Conservation (phyloP, 2,329 filamentous ascomycete species). For the Arthrobotrys pseudoclavata region DNA sequence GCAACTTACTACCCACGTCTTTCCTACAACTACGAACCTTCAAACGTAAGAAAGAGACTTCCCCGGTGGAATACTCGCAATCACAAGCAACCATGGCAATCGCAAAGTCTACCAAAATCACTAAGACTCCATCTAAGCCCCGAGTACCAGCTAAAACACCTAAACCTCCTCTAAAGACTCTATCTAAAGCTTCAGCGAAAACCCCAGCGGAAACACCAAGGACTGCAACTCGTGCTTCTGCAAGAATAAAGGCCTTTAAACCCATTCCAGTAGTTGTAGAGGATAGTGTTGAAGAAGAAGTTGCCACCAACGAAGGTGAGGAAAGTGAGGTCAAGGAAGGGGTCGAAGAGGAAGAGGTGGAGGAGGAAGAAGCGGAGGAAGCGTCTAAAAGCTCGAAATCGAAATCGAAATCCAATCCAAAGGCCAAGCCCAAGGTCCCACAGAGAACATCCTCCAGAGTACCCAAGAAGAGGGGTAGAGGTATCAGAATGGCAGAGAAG, state of each 20-base stretch:
- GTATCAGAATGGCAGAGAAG: background rate
- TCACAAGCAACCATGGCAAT: background rate
- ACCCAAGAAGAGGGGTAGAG: background rate
- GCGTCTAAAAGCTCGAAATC: background rate
- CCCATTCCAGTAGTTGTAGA: background rate
- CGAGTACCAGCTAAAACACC: background rate
- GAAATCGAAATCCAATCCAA: background rate
- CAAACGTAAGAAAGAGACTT: background rate
- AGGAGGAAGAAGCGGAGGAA: background rate
- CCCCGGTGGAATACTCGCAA: background rate
- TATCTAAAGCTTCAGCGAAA: constrained; percentile 13
- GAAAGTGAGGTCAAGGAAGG: constrained; percentile 1
- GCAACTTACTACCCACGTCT: background rate
- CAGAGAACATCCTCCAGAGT: background rate
- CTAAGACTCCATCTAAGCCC: constrained; percentile 6
- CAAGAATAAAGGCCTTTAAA: background rate
- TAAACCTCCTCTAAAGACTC: background rate
- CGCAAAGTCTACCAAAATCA: background rate
- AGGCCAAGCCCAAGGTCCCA: background rate
- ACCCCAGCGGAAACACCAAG: background rate
- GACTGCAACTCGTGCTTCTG: background rate
- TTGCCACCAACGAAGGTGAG: background rate
- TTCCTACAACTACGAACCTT: background rate
- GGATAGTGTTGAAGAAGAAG: background rate
- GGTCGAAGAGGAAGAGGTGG: constrained; percentile 4